Conservation (phyloP, 2,329 filamentous ascomycete species). For the Aspergillus aculeatus region DNA sequence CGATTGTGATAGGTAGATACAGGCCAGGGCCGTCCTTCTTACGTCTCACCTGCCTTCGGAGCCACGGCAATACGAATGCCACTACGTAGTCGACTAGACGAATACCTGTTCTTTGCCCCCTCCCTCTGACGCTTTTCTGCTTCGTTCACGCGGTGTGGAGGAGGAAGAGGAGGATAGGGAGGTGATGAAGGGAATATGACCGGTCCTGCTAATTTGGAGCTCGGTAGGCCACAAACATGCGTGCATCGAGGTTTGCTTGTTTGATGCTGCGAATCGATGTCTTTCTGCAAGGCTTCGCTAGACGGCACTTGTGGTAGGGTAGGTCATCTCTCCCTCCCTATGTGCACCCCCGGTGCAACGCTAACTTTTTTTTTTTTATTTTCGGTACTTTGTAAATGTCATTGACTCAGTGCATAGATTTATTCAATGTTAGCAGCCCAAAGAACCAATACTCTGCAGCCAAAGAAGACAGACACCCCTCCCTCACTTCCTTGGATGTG, state of each 20-base stretch:
- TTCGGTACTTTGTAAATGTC: not conserved
- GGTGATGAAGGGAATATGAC: not conserved
- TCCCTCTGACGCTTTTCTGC: not conserved
- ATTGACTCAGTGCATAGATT: not conserved
- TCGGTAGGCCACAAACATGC: too few species aligned
- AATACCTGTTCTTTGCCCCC: not conserved
- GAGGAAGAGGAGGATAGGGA: too few species aligned
- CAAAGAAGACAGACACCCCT: not conserved
- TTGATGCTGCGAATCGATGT: not conserved
- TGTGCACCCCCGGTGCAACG: too few species aligned
- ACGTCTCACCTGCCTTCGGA: slow-evolving; percentile 8
- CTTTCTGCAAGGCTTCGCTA: not conserved
- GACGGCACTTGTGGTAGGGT: too few species aligned
- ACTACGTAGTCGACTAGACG: slow-evolving; percentile 13
- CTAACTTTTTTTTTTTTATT: not conserved
- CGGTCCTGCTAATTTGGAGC: not conserved
- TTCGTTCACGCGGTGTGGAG: not conserved
- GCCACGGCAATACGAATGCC: slow-evolving; percentile 20
- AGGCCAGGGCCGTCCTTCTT: slow-evolving; percentile 8
- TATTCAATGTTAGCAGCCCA: not conserved
- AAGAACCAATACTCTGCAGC: not conserved
- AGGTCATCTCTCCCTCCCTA: too few species aligned
- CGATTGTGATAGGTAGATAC: slow-evolving; percentile 12
- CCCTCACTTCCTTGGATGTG: too few species aligned
- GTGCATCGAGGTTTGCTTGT: not conserved